Evolutionary conservation across 2,329 filamentous ascomycete genomes (phyloP), one percentile per base, ranked within the genome.

Genomic region (Metarhizium brunneum): DNA sequence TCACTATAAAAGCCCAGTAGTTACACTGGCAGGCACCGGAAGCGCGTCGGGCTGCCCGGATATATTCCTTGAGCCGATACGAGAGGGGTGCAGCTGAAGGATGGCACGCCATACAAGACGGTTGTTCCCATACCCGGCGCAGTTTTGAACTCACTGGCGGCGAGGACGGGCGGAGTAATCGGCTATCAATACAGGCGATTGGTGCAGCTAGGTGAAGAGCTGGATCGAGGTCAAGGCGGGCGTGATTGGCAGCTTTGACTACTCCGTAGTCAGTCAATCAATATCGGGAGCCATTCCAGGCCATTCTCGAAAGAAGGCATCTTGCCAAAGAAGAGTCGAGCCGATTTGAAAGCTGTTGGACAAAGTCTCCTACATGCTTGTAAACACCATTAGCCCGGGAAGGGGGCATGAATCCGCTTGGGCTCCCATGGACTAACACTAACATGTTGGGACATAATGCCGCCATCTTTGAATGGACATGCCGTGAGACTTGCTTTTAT

Each of bases 11-110:
- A 50, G 49, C 36, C 53, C 40, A 48, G 40, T 40, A 56, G 59
- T 60, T 58, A 58, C 57, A 60, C 60, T 35, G 52, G 55, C 55
- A 42, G 58, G 47, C 55, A 49, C 57, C 40, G n/a, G 53, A 38
- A 55, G 54, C 54, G 55, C 59, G 55, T 50, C 54, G 50, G 47
- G 10, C 35, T 43, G 32, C 25, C 30, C 51, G 38, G 50, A 29
- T 47, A 43, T 57, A 32, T n/a, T 48, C 49, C 29, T 54, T 16
- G 48, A 8, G 45, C 18, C 45, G 18, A 48, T 48, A 48, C 45
- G 45, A 48, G 25, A 30, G 47, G 32, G 29, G 14, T 48, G 50
- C 42, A 53, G 53, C 54, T 53, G 54, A 56, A 30, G 47, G 53
- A 51, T 50, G 45, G 42, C 45, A 53, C 38, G 29, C 43, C 47